These are phyloP conservation scores for Ophidiomyces ophidiicola DNA, from an alignment of 2,329 filamentous ascomycete genomes.

Conservation along the genomic window DNA sequence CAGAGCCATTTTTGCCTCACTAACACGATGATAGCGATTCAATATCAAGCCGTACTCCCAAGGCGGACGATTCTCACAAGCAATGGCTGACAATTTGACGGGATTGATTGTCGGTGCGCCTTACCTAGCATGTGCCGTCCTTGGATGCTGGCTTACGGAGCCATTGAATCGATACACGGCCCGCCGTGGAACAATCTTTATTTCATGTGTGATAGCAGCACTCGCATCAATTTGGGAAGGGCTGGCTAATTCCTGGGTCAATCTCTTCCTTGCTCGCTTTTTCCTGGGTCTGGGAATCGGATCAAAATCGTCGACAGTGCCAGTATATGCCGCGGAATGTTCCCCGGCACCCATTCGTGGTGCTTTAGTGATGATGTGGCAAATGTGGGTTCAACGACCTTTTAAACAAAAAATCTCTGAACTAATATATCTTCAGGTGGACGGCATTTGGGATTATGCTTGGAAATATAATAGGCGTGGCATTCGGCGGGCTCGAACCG, in stretches of 20 bases:
- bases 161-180: constrained; percentile 36
- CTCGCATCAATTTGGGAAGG: constrained; percentile 34
- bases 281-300: constrained; percentile 34
- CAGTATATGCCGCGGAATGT: constrained; percentile 39
- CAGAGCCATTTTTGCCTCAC: neutral
- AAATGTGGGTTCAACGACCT: constrained; percentile 29
- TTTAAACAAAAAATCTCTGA: neutral
- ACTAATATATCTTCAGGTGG: constrained; percentile 19
- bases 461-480: constrained; percentile 39
- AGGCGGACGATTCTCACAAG: constrained; percentile 18
- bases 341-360: constrained; percentile 40
- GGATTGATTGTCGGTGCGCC: constrained; percentile 37
- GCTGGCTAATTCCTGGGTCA: constrained; percentile 32
- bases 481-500: constrained; percentile 31
- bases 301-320: constrained; percentile 35
- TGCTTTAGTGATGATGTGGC: constrained; percentile 42
- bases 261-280: constrained; percentile 33
- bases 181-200: constrained; percentile 36
- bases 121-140: constrained; percentile 34
- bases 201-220: constrained; percentile 32
- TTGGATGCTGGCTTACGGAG: constrained; percentile 40
- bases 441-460: constrained; percentile 37
- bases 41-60: constrained; percentile 9
- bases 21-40: constrained; percentile 9
- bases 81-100: constrained; percentile 26